A percentile compares a stretch with the other conserved stretches of the same genome.
Conservation (phyloP, 2,329 filamentous ascomycete genomes). For the Nigrospora sphaerica region DNA sequence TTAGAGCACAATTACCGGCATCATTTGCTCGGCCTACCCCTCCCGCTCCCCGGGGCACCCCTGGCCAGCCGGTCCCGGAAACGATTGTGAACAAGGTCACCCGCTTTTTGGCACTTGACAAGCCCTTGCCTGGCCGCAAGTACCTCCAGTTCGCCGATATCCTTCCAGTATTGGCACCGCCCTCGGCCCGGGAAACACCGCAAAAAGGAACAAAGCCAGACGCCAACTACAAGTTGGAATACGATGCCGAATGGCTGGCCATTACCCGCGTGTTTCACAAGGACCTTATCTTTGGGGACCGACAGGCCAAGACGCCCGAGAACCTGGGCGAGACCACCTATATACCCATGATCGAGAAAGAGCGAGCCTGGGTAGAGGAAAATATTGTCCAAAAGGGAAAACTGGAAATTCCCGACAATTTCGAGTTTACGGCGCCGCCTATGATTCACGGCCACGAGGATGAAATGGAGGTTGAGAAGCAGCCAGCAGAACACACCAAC, state of each 20-base stretch:
- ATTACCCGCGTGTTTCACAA: slow-evolving; percentile 77
- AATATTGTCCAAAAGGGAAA: slow-evolving; percentile 58
- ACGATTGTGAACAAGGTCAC: slow-evolving; percentile 74
- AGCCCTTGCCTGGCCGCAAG: slow-evolving; percentile 71
- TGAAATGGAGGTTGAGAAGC: slow-evolving; percentile 39
- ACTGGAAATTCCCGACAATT: slow-evolving; percentile 71
- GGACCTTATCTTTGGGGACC: slow-evolving; percentile 54
- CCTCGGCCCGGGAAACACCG: slow-evolving; percentile 1
- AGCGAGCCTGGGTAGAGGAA: slow-evolving; percentile 74
- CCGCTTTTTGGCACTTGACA: slow-evolving; percentile 84
- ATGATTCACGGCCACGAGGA: slow-evolving; percentile 54
- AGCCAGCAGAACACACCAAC: slow-evolving; percentile 77
- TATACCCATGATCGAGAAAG: slow-evolving; percentile 56
- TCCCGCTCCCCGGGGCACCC: slow-evolving; percentile 27
- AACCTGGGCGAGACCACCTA: slow-evolving; percentile 67
- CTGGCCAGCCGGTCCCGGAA: slow-evolving; percentile 58
- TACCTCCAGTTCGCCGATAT: slow-evolving; percentile 77
- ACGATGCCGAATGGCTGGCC: slow-evolving; percentile 93
- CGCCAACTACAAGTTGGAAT: slow-evolving; percentile 51
- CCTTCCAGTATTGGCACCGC: slow-evolving; percentile 28
- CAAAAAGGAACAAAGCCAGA: too few relatives aligned
- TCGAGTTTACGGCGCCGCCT: slow-evolving; percentile 66
- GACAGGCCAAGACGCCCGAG: slow-evolving; percentile 40
- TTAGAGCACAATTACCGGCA: slow-evolving; percentile 69
- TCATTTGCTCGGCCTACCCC: slow-evolving; percentile 52